Evolutionary conservation across 805 yeast genomes (phyloP).

Genomic region (Spencermartinsiella europaea): DNA sequence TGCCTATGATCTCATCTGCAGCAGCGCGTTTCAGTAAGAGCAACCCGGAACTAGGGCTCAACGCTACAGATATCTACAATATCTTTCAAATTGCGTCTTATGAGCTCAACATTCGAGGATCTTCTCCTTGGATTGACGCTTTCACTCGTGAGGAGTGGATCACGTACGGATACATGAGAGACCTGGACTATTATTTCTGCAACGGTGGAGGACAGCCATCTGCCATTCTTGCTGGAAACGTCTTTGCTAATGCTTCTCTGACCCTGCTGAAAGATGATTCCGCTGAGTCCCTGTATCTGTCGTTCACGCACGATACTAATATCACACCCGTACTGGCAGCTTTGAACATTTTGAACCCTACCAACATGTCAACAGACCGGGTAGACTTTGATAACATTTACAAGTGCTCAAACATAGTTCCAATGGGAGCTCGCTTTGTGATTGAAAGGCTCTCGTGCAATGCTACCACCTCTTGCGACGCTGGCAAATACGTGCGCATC

Average conservation of each 20-base stretch:
- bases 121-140: constrained; percentile 38
- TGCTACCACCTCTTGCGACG: constrained; percentile 23
- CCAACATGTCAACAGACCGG: constrained; percentile 34
- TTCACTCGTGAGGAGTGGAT: constrained; percentile 49
- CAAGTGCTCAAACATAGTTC: constrained; percentile 45
- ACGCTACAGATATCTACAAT: constrained; percentile 36
- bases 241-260: constrained; percentile 44
- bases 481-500: constrained; percentile 40
- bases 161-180: constrained; percentile 39
- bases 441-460: constrained; percentile 47
- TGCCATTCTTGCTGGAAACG: constrained; percentile 40
- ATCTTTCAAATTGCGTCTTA: constrained; percentile 46
- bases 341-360: constrained; percentile 42
- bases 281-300: constrained; percentile 37
- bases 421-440: constrained; percentile 53
- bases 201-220: constrained; percentile 46
- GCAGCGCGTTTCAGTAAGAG: constrained; percentile 29
- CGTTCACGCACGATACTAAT: constrained; percentile 55
- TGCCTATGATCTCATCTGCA: constrained; percentile 33
- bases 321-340: constrained; percentile 46
- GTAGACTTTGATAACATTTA: constrained; percentile 46
- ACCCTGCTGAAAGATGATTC: constrained; percentile 39
- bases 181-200: constrained; percentile 41
- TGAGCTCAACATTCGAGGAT: constrained; percentile 46
- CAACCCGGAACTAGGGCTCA: constrained; percentile 37